Conservation (phyloP, 805 yeast species). For the Torulaspora gathmanii region DNA sequence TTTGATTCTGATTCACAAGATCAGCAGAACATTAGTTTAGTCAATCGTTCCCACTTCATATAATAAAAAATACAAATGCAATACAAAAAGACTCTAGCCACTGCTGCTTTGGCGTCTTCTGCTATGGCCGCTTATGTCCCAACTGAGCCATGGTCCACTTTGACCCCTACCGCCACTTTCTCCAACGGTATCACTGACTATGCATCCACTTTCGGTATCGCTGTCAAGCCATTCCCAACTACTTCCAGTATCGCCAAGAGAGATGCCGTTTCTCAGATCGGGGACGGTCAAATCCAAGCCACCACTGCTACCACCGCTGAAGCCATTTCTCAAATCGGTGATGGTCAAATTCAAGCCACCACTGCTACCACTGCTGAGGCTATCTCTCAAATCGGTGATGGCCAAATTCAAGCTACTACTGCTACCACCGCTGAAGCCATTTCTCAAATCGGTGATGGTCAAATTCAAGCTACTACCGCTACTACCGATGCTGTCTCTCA, state of each 20-base stretch:
- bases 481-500: constrained; percentile 39
- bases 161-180: constrained; percentile 57
- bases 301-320: constrained; percentile 33
- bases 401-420: constrained; percentile 38
- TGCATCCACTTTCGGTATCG: constrained; percentile 60
- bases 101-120: constrained; percentile 44
- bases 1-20: background rate
- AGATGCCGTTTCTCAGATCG: constrained; percentile 38
- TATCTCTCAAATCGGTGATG: constrained; percentile 40
- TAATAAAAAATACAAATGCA: constrained; percentile 36
- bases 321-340: constrained; percentile 44
- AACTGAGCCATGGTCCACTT: constrained; percentile 63
- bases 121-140: constrained; percentile 61
- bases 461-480: constrained; percentile 36
- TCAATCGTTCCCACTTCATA: background rate
- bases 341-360: constrained; percentile 4
- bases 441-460: constrained; percentile 42
- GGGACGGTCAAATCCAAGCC: constrained; percentile 48
- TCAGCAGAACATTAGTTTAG: background rate
- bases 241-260: constrained; percentile 36
- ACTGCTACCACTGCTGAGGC: constrained; percentile 3
- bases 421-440: constrained; percentile 26
- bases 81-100: constrained; percentile 39
- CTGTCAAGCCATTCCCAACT: constrained; percentile 47
- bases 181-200: constrained; percentile 55